These are phyloP conservation scores for Circinella minor DNA, from an alignment of 371 early-diverging fungal genomes.

Conservation along the genomic window DNA sequence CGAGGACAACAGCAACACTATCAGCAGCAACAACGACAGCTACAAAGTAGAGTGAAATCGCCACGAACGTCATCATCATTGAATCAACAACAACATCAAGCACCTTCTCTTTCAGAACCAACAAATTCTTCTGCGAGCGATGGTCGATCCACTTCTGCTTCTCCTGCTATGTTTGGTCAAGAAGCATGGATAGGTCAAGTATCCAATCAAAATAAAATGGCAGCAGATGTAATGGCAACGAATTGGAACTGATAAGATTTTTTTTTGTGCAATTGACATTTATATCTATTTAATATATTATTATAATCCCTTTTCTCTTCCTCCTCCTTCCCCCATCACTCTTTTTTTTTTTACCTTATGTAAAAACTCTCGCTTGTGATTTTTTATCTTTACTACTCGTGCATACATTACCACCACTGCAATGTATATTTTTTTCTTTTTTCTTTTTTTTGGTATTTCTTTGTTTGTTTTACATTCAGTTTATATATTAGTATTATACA, in stretches of 20 bases:
- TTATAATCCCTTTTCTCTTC: no score
- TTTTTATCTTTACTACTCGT: no score
- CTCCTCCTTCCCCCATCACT: neutral
- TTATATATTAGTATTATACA: no score
- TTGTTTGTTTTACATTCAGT: no score
- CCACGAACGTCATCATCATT: neutral
- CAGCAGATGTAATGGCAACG: no score
- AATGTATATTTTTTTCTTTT: constrained; percentile 12
- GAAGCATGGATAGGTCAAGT: neutral
- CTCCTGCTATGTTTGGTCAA: constrained; percentile 1
- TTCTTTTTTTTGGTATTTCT: constrained; percentile 1
- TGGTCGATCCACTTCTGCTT: neutral
- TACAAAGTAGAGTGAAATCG: neutral
- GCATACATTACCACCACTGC: neutral
- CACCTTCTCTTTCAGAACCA: constrained; percentile 2
- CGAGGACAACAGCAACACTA: neutral
- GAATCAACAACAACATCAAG: neutral
- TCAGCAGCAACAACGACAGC: neutral
- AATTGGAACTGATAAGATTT: neutral
- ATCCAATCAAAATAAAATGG: neutral
- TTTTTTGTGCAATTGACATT: neutral
- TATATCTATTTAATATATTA: neutral
- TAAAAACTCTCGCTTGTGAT: no score
- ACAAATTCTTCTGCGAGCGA: constrained; percentile 2
- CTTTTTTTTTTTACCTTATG: neutral